Percentiles rank a stretch among this genome's conserved stretches.
Evolutionary conservation across 345 rosid genomes (phyloP).

Genomic region (Hypericum perforatum): DNA sequence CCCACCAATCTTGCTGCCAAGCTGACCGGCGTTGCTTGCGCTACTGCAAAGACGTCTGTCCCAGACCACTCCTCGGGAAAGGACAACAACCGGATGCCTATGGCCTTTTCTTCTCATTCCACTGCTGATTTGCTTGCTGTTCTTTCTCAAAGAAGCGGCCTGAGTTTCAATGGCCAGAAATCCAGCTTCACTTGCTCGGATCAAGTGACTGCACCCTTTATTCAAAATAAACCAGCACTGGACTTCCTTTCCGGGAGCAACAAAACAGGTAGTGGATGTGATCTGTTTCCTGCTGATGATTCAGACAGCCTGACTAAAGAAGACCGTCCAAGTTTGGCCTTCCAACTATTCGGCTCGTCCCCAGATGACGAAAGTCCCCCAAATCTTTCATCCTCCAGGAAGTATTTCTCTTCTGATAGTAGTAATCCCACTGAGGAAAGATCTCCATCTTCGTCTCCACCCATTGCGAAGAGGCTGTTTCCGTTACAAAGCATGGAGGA

Average conservation of each 20-base stretch:
- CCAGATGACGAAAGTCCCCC: constrained; percentile 65
- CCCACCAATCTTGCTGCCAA: constrained; percentile 62
- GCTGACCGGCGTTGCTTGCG: constrained; percentile 39
- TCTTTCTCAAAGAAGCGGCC: constrained; percentile 60
- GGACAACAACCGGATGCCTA: constrained; percentile 34
- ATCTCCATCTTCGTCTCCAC: constrained; percentile 70
- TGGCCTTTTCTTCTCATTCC: constrained; percentile 43
- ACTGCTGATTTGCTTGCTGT: constrained; percentile 65
- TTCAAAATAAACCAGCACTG: constrained; percentile 31
- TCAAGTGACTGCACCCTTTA: constrained; percentile 22
- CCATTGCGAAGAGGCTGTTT: constrained; percentile 56
- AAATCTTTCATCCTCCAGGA: constrained; percentile 52
- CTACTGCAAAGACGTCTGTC: constrained; percentile 31
- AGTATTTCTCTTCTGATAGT: constrained; percentile 85
- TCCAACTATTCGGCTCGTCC: constrained; percentile 72
- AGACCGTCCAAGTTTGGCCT: constrained; percentile 45
- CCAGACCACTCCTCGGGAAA: constrained; percentile 30
- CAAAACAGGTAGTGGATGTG: constrained; percentile 64
- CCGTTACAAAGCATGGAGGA: constrained; percentile 60
- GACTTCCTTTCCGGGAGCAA: constrained; percentile 41
- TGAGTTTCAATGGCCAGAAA: constrained; percentile 51
- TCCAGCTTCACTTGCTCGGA: constrained; percentile 39
- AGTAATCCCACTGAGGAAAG: constrained; percentile 68
- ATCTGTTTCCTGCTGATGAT: constrained; percentile 63
- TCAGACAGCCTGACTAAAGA: constrained; percentile 58